A percentile compares a stretch with the other conserved stretches of the same genome.
These are phyloP conservation scores for Dipodascus albidus DNA, from an alignment of 805 yeast genomes.

Conservation along the genomic window DNA sequence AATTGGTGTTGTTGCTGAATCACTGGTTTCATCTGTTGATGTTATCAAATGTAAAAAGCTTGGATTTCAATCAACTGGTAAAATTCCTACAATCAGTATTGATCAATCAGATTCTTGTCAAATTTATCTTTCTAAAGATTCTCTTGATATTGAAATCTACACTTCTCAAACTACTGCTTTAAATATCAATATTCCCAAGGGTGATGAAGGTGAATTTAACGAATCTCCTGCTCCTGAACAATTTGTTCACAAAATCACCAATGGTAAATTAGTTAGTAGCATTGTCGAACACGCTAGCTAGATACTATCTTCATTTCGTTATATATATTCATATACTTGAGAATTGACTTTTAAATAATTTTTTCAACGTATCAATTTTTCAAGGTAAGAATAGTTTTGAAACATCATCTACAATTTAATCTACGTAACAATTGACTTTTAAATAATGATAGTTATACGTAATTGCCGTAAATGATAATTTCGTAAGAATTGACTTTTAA, in stretches of 20 bases:
- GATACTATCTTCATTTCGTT: too few species aligned
- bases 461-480: too few species aligned
- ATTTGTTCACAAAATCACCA: conserved; percentile 55
- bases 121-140: conserved; percentile 61
- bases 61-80: conserved; percentile 78
- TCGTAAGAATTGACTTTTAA: too few species aligned
- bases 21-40: conserved; percentile 79
- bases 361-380: too few species aligned
- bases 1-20: conserved; percentile 71
- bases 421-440: too few species aligned
- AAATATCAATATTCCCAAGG: conserved; percentile 72
- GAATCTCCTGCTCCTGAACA: conserved; percentile 91
- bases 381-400: too few species aligned
- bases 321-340: too few species aligned
- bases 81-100: conserved; percentile 69
- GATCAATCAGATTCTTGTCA: conserved; percentile 86
- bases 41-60: conserved; percentile 70
- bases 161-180: conserved; percentile 78
- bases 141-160: conserved; percentile 66
- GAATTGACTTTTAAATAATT: neutral
- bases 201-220: conserved; percentile 57
- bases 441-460: too few species aligned
- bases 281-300: conserved; percentile 79
- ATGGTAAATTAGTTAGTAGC: conserved; percentile 52
- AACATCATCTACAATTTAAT: too few species aligned